Conservation (phyloP, 345 rosid species). For the Kernera saxatilis region DNA sequence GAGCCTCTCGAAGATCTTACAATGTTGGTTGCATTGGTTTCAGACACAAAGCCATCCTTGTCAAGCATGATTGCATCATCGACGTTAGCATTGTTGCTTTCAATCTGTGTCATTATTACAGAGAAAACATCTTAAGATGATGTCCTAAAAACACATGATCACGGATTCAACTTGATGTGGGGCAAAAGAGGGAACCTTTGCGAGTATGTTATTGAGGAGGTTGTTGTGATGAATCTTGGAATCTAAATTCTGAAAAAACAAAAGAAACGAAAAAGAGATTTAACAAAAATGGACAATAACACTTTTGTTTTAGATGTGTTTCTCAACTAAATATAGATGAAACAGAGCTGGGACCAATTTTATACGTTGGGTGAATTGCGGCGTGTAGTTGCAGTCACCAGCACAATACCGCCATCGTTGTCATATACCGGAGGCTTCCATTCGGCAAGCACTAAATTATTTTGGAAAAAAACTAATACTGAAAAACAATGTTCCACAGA, state of each 20-base stretch:
- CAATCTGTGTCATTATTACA: conserved; percentile 42
- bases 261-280: not conserved
- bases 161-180: not conserved
- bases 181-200: conserved; percentile 53
- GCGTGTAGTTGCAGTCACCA: conserved; percentile 91
- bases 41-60: conserved; percentile 87
- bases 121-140: not conserved
- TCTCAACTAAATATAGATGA: not conserved
- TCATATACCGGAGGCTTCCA: conserved; percentile 99
- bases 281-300: not conserved
- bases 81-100: conserved; percentile 79
- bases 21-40: conserved; percentile 91
- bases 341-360: not conserved
- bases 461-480: not conserved
- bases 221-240: conserved; percentile 96
- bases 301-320: not conserved
- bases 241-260: conserved; percentile 68
- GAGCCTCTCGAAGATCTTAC: conserved; percentile 36
- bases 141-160: not conserved
- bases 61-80: conserved; percentile 95
- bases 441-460: conserved; percentile 74
- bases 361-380: conserved; percentile 89
- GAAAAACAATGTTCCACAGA: not conserved
- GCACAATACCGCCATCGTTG: conserved; percentile 61
- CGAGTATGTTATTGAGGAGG: conserved; percentile 86